Conservation (phyloP, 2,329 filamentous ascomycete species). For the Cladosporium sp. region DNA sequence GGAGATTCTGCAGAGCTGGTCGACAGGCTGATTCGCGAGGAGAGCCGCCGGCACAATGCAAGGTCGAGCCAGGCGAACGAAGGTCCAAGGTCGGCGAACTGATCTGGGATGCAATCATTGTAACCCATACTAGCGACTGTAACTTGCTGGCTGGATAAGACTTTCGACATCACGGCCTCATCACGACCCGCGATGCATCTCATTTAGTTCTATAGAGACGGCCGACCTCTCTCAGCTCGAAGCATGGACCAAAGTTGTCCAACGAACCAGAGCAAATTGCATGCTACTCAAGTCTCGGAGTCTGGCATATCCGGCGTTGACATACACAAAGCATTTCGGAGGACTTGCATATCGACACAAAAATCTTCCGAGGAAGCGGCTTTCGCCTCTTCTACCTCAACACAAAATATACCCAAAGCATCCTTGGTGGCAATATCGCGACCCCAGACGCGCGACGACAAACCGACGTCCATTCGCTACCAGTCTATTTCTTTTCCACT, state of each 20-base stretch:
- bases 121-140: background rate
- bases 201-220: background rate
- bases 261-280: too few relatives aligned
- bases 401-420: slow-evolving; percentile 5
- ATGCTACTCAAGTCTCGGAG: too few relatives aligned
- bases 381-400: background rate
- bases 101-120: background rate
- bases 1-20: slow-evolving; percentile 37
- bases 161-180: too few relatives aligned
- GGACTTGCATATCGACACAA: too few relatives aligned
- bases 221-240: background rate
- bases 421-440: slow-evolving; percentile 5
- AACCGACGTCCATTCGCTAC: slow-evolving; percentile 3
- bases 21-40: slow-evolving; percentile 45
- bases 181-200: too few relatives aligned
- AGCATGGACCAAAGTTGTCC: background rate
- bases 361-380: background rate
- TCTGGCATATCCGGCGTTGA: too few relatives aligned
- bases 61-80: slow-evolving; percentile 6
- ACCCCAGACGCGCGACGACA: slow-evolving; percentile 10
- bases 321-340: too few relatives aligned
- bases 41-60: slow-evolving; percentile 32
- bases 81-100: background rate
- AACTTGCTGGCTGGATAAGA: background rate
- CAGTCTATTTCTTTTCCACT: background rate